These are phyloP conservation scores for Blepharisma stoltei DNA, from an alignment of 73 alveolate species.

Conservation along the genomic window DNA sequence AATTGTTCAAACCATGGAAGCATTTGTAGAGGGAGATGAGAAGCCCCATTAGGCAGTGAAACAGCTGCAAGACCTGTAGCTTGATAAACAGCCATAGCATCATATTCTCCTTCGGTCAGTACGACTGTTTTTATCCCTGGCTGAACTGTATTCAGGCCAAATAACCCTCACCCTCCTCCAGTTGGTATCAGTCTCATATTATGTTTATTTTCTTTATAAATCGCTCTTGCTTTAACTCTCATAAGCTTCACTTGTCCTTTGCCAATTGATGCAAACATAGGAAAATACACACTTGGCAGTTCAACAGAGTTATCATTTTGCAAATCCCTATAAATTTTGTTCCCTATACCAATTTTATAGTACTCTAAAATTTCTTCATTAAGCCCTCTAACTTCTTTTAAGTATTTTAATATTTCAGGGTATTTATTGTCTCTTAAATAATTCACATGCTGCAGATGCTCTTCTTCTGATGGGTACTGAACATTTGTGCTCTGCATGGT, in stretches of 20 bases:
- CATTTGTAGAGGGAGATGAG: slow-evolving; percentile 68
- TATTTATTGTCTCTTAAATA: slow-evolving; percentile 31
- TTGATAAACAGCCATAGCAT: slow-evolving; percentile 88
- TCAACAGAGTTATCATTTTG: slow-evolving; percentile 38
- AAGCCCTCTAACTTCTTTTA: slow-evolving; percentile 47
- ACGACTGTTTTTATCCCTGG: slow-evolving; percentile 54
- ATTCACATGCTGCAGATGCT: slow-evolving; percentile 25
- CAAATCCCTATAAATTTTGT: slow-evolving; percentile 49
- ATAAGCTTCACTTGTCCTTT: slow-evolving; percentile 32
- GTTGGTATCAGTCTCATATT: slow-evolving; percentile 24
- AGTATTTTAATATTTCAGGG: slow-evolving; percentile 32
- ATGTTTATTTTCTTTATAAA: slow-evolving; percentile 33
- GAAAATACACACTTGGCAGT: slow-evolving; percentile 57
- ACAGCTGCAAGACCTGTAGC: slow-evolving; percentile 82
- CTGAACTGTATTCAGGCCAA: slow-evolving; percentile 77
- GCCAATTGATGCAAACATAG: slow-evolving; percentile 41
- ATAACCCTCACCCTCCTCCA: slow-evolving; percentile 64
- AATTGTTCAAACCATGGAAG: slow-evolving; percentile 73
- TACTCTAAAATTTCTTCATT: slow-evolving; percentile 45
- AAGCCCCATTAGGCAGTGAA: slow-evolving; percentile 85
- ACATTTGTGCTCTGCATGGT: slow-evolving; percentile 24
- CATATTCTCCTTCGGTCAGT: slow-evolving; percentile 92
- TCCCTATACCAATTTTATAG: slow-evolving; percentile 63
- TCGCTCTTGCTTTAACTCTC: slow-evolving; percentile 34
- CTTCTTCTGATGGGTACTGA: neutral